These are phyloP conservation scores for Pinguiococcus pyrenoidosus DNA, from an alignment of 108 stramenopile species.

Conservation along the genomic window DNA sequence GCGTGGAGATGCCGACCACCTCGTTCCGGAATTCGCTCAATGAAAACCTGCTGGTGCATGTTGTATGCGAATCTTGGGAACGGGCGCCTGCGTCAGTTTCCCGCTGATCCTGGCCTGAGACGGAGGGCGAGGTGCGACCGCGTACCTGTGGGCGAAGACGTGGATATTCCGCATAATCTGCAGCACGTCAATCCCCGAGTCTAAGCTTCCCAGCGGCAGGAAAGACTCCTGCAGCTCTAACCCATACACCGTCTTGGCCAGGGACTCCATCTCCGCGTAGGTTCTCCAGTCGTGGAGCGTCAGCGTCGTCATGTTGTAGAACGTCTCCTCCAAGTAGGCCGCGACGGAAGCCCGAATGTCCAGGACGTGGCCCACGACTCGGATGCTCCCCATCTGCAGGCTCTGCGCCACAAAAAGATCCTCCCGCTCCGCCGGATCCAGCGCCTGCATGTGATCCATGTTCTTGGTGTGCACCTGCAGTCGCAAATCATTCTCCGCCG, in stretches of 20 bases:
- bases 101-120: no score
- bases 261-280: constrained; percentile 44
- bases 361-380: constrained; percentile 8
- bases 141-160: no score
- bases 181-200: constrained; percentile 46
- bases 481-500: constrained; percentile 12
- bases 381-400: constrained; percentile 6
- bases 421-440: not conserved
- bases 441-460: constrained; percentile 12
- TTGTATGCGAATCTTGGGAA: constrained; percentile 47
- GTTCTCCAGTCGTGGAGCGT: constrained; percentile 50
- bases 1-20: constrained; percentile 43
- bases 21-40: constrained; percentile 37
- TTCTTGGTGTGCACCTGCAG: constrained; percentile 15
- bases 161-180: constrained; percentile 48
- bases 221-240: constrained; percentile 32
- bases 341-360: constrained; percentile 7
- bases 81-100: no score
- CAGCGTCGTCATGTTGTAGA: constrained; percentile 50
- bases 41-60: constrained; percentile 49
- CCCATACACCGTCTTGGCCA: constrained; percentile 41
- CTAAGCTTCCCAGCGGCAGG: constrained; percentile 46
- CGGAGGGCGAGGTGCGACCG: no score
- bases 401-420: not conserved
- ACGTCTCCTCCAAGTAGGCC: constrained; percentile 30